phyloP scores from a whole-genome alignment of 2,329 filamentous ascomycete genomes.

The Graphiopsis chlorocephala region DNA sequence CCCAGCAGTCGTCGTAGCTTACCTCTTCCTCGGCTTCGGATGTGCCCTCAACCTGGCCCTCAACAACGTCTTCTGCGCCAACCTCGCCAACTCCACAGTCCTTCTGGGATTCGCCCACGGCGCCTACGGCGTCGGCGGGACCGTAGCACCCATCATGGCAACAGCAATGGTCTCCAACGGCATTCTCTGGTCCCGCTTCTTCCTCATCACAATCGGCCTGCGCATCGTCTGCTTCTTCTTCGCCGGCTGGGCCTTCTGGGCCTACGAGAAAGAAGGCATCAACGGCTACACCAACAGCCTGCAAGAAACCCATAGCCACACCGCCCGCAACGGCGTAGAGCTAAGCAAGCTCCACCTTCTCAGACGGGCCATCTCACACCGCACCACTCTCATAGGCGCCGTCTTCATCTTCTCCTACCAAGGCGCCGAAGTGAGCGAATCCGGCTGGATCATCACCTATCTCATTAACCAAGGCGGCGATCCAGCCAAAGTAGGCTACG shows the following conservation, averaged over 20 bases:
- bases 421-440: constrained; percentile 78
- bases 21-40: constrained; percentile 60
- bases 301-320: constrained; percentile 43
- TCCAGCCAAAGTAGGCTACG: constrained; percentile 71
- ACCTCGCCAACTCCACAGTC: constrained; percentile 51
- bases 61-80: constrained; percentile 57
- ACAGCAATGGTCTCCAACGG: constrained; percentile 66
- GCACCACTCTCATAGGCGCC: constrained; percentile 68
- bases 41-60: constrained; percentile 52
- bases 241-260: constrained; percentile 65
- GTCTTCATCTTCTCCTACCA: constrained; percentile 85
- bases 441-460: constrained; percentile 84
- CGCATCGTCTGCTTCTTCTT: constrained; percentile 56
- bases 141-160: constrained; percentile 68
- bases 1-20: constrained; percentile 57
- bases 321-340: constrained; percentile 17
- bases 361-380: constrained; percentile 51
- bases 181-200: constrained; percentile 68
- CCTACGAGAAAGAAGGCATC: constrained; percentile 62
- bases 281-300: constrained; percentile 44
- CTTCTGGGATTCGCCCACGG: constrained; percentile 64
- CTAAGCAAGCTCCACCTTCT: constrained; percentile 50
- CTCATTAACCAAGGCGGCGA: constrained; percentile 70
- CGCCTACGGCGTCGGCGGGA: constrained; percentile 52
- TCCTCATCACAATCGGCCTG: constrained; percentile 63